These are phyloP conservation scores for Trichosporon sp. DNA, from an alignment of 1,284 basidiomycete species.

Conservation along the genomic window DNA sequence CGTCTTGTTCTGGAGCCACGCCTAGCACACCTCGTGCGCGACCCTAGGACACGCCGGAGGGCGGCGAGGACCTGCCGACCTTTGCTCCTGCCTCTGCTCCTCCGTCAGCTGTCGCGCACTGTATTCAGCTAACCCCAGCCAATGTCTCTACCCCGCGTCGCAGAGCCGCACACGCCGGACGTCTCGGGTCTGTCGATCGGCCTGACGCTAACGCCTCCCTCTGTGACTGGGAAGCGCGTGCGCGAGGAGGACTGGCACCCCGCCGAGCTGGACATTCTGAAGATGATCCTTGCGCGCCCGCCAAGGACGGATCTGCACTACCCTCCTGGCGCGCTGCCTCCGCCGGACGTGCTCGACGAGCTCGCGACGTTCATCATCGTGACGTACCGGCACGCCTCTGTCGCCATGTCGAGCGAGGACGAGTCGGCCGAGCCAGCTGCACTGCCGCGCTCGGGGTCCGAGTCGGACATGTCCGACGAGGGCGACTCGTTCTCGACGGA, in stretches of 20 bases:
- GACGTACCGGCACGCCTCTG: background rate
- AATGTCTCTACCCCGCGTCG: background rate
- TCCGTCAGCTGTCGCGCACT: too few relatives aligned
- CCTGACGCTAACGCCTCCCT: background rate
- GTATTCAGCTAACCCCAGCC: background rate
- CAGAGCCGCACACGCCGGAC: conserved; percentile 8
- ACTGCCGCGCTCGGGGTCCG: background rate
- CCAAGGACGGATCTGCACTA: conserved; percentile 34
- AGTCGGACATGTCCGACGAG: background rate
- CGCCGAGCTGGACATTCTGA: conserved; percentile 35
- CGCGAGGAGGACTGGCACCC: conserved; percentile 35
- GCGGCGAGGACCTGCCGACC: background rate
- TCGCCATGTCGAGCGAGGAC: background rate
- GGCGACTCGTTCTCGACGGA: background rate
- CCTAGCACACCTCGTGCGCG: background rate
- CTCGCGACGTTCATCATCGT: conserved; percentile 37
- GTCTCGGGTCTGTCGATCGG: conserved; percentile 5
- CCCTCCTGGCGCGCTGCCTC: conserved; percentile 45
- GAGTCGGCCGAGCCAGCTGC: background rate
- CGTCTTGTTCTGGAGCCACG: background rate
- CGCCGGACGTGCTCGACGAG: conserved; percentile 40
- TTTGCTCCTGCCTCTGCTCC: too few relatives aligned
- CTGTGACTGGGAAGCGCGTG: conserved; percentile 13
- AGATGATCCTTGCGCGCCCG: conserved; percentile 36
- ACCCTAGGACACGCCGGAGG: too few relatives aligned